Conservation (phyloP, 345 rosid genomes). For the Populus ilicifolia region DNA sequence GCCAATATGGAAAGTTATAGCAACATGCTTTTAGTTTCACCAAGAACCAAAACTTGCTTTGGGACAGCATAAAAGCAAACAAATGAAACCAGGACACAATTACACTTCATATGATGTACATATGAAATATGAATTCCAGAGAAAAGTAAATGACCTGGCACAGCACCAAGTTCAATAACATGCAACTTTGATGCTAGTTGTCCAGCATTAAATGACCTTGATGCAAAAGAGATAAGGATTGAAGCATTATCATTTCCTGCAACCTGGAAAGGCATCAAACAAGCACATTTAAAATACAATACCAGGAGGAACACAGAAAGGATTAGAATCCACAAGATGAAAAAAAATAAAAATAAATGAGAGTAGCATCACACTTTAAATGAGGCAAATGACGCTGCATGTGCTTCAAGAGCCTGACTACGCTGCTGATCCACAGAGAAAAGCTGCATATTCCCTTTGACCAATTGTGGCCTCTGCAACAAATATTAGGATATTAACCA, state of each 20-base stretch:
- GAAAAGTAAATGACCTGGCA: constrained; percentile 51
- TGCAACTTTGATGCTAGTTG: constrained; percentile 84
- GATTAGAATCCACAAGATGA: background rate
- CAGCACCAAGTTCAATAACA: constrained; percentile 95
- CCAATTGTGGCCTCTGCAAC: constrained; percentile 73
- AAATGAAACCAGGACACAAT: background rate
- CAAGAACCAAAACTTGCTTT: background rate
- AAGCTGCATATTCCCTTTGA: constrained; percentile 96
- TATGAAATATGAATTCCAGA: background rate
- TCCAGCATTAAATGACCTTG: constrained; percentile 81
- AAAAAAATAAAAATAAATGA: background rate
- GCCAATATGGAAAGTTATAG: background rate
- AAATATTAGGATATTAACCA: background rate
- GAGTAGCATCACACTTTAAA: constrained; percentile 47
- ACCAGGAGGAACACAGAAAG: background rate
- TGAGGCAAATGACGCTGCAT: constrained; percentile 92
- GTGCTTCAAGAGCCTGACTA: constrained; percentile 95
- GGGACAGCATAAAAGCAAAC: background rate
- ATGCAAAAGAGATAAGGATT: constrained; percentile 79
- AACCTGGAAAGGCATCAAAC: constrained; percentile 30
- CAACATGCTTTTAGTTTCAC: background rate
- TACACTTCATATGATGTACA: background rate
- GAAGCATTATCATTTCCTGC: constrained; percentile 92
- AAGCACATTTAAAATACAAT: background rate
- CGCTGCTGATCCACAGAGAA: constrained; percentile 97